phyloP scores from a whole-genome alignment of 108 stramenopile genomes.

The Aurantiochytrium sp. region DNA sequence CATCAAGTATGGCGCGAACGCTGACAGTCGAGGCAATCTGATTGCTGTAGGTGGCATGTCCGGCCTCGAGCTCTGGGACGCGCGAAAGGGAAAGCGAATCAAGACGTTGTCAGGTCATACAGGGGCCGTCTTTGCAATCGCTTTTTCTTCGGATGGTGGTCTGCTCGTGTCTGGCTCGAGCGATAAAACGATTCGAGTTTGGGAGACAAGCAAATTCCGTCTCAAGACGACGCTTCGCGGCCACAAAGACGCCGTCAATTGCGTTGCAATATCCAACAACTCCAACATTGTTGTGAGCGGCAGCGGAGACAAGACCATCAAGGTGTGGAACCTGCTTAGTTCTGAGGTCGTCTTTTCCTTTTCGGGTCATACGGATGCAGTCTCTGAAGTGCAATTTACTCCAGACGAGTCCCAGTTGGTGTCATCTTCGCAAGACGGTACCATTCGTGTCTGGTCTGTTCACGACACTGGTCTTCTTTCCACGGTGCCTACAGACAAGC shows the following conservation, averaged over 20 bases:
- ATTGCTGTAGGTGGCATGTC: not conserved
- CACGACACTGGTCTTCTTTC: not conserved
- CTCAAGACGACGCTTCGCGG: not conserved
- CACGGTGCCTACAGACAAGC: not conserved
- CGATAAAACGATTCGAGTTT: not conserved
- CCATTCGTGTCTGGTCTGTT: not conserved
- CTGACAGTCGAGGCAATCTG: not conserved
- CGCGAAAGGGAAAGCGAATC: not conserved
- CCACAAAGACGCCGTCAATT: not conserved
- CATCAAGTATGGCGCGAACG: not conserved
- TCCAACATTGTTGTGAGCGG: not conserved
- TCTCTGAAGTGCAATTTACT: not conserved
- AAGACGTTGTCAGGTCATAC: not conserved
- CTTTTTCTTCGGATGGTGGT: not conserved
- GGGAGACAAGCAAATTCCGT: not conserved
- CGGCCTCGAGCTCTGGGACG: not conserved
- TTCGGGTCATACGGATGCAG: not conserved
- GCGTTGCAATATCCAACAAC: not conserved
- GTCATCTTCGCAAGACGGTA: not conserved
- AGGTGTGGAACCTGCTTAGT: not conserved
- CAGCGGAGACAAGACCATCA: not conserved
- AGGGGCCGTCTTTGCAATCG: not conserved
- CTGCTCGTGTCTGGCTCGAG: not conserved
- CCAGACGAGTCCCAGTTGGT: not conserved
- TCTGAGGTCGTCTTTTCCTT: not conserved